These are phyloP conservation scores for Venturiaceae sp. DNA, from an alignment of 2,329 filamentous ascomycete genomes.

Conservation along the genomic window DNA sequence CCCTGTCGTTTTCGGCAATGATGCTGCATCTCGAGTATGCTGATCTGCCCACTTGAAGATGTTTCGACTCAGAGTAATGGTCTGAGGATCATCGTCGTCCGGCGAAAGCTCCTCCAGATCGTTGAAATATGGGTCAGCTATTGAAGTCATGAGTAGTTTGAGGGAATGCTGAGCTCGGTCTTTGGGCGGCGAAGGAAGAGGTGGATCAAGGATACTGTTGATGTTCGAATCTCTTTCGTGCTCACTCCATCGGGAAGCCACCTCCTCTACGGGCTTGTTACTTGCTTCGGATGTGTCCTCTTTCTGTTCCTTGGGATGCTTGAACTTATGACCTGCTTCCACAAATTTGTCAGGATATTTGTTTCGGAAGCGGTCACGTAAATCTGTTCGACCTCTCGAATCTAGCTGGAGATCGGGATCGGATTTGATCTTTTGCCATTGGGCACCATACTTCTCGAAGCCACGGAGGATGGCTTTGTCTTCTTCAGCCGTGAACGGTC, in stretches of 20 bases:
- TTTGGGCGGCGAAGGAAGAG: background rate
- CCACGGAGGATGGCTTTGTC: slow-evolving; percentile 49
- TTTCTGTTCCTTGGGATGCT: slow-evolving; percentile 2
- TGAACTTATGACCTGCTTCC: slow-evolving; percentile 30
- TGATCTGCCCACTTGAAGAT: slow-evolving; percentile 29
- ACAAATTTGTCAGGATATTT: slow-evolving; percentile 48
- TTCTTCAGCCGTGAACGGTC: slow-evolving; percentile 46
- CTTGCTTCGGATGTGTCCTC: background rate
- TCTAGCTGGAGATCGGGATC: slow-evolving; percentile 42
- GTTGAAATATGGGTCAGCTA: slow-evolving; percentile 1
- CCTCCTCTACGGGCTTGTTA: background rate
- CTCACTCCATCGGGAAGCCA: background rate
- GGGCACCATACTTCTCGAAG: slow-evolving; percentile 47
- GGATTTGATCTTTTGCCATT: slow-evolving; percentile 50
- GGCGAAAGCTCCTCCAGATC: slow-evolving; percentile 1
- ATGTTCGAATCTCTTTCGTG: background rate
- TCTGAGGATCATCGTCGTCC: background rate
- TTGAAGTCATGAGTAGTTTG: slow-evolving; percentile 1
- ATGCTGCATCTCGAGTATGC: slow-evolving; percentile 14
- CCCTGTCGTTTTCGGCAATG: background rate
- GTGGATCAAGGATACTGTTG: background rate
- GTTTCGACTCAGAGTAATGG: slow-evolving; percentile 20
- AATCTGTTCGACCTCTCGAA: slow-evolving; percentile 45
- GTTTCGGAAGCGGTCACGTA: slow-evolving; percentile 53
- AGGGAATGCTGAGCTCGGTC: slow-evolving; percentile 1